Evolutionary conservation across 768 basidiomycete species (phyloP), one percentile per base, ranked within the genome.

Genomic region (Rossbeevera mucosa): DNA sequence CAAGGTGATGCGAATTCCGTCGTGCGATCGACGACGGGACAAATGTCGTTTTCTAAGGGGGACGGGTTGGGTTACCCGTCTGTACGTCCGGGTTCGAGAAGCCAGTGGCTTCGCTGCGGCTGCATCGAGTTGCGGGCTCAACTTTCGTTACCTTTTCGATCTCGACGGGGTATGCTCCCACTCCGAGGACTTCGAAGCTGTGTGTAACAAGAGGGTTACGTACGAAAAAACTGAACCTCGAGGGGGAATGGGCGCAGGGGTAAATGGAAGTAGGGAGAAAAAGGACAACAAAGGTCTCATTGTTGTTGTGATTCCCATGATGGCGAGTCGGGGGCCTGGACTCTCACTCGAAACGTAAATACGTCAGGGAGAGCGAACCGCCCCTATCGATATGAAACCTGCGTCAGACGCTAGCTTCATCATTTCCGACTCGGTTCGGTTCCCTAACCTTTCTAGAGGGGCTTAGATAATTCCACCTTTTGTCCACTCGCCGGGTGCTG

Each of bases 301-400:
- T 30, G 29, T 7, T 22, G 26, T n/a, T n/a, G n/a, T n/a, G n/a
- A n/a, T n/a, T n/a, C n/a, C n/a, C n/a, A n/a, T n/a, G n/a, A n/a
- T n/a, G n/a, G n/a, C n/a, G n/a, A n/a, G n/a, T n/a, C n/a, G n/a
- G n/a, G n/a, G n/a, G n/a, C n/a, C n/a, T n/a, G n/a, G n/a, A n/a
- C n/a, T n/a, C n/a, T n/a, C n/a, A n/a, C n/a, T n/a, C n/a, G n/a
- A n/a, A 2, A 56, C 56, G 48, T 57, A 57, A 59, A 45, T 0
- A 40, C 7, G 21, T 48, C 48, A 48, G 46, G 44, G 46, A 20
- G 52, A 46, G 14, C 42, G 44, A 61, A 47, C 44, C 9, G 33
- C 59, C 44, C 59, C 59, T 60, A 60, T 61, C 24, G 9, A 40
- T 33, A 45, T 45, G 58, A 42, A 22, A 31, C 28, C 31, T 38